Conservation (phyloP, 106 monocot genomes). For the Phalaenopsis equestris region DNA sequence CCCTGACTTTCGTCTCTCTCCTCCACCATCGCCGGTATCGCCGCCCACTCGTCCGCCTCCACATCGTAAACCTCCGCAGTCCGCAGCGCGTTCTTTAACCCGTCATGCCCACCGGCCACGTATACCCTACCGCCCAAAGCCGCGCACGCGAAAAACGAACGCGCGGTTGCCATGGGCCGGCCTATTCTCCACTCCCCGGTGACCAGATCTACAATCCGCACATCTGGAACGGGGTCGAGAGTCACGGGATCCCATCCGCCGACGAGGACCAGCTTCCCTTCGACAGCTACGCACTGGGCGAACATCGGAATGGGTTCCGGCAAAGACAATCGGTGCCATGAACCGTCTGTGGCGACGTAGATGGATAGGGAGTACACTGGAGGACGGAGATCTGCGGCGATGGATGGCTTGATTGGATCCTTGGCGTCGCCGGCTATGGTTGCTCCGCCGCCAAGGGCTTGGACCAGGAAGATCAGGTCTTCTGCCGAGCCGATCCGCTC, state of each 20-base stretch:
- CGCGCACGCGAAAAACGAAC: constrained; percentile 12
- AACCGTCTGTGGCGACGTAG: constrained; percentile 24
- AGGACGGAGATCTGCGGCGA: background rate
- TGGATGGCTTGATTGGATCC: background rate
- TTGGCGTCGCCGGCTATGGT: background rate
- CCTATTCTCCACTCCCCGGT: constrained; percentile 31
- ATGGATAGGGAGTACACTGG: constrained; percentile 27
- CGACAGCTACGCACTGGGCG: constrained; percentile 45
- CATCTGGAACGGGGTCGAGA: constrained; percentile 37
- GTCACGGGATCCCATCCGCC: constrained; percentile 59
- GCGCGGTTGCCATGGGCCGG: constrained; percentile 2
- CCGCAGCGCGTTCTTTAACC: constrained; percentile 59
- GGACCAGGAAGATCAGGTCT: constrained; percentile 22
- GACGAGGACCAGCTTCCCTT: constrained; percentile 26
- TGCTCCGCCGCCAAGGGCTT: constrained; percentile 4
- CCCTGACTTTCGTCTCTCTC: constrained; percentile 69
- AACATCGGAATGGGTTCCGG: constrained; percentile 36
- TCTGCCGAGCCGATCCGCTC: constrained; percentile 13
- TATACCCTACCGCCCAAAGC: background rate
- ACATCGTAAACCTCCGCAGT: constrained; percentile 63
- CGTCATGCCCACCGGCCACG: constrained; percentile 8
- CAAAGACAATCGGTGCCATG: constrained; percentile 29
- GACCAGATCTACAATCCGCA: constrained; percentile 35
- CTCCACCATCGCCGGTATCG: constrained; percentile 42
- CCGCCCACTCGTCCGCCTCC: constrained; percentile 42